Percentiles rank a stretch among this genome's conserved stretches.
These are phyloP conservation scores for Marasmius tenuissimus DNA, from an alignment of 1,284 basidiomycete genomes.

Conservation along the genomic window DNA sequence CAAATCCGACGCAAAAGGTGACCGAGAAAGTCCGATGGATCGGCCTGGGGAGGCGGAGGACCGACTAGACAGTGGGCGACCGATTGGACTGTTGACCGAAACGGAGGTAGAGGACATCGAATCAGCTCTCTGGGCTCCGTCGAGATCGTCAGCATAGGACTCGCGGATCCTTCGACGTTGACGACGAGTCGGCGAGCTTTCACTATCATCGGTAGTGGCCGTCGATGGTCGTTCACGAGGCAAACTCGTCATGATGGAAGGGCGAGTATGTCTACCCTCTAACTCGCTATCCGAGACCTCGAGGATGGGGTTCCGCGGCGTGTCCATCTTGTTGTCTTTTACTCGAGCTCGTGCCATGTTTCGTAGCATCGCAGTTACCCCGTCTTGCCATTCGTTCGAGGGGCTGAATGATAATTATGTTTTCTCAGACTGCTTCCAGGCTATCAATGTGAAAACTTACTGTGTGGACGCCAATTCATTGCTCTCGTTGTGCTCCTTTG, in stretches of 20 bases:
- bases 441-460: constrained; percentile 1
- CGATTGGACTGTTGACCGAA: not conserved
- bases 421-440: not conserved
- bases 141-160: constrained; percentile 10
- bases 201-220: not conserved
- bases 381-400: constrained; percentile 80
- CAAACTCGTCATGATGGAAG: not conserved
- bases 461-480: constrained; percentile 9
- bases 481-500: not conserved
- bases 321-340: constrained; percentile 1
- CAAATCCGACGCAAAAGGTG: not conserved
- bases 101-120: not conserved
- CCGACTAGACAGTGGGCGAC: not conserved
- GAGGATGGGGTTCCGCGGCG: not conserved
- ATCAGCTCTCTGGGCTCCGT: constrained; percentile 14
- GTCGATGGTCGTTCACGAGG: not conserved
- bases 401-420: constrained; percentile 45
- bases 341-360: constrained; percentile 9
- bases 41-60: not conserved
- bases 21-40: not conserved
- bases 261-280: not conserved
- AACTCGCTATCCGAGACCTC: not conserved
- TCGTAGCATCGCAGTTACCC: constrained; percentile 49
- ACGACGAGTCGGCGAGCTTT: constrained; percentile 21
- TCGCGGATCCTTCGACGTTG: constrained; percentile 27